These are phyloP conservation scores for Xylaria nigripes DNA, from an alignment of 495 filamentous ascomycete species.

Conservation along the genomic window DNA sequence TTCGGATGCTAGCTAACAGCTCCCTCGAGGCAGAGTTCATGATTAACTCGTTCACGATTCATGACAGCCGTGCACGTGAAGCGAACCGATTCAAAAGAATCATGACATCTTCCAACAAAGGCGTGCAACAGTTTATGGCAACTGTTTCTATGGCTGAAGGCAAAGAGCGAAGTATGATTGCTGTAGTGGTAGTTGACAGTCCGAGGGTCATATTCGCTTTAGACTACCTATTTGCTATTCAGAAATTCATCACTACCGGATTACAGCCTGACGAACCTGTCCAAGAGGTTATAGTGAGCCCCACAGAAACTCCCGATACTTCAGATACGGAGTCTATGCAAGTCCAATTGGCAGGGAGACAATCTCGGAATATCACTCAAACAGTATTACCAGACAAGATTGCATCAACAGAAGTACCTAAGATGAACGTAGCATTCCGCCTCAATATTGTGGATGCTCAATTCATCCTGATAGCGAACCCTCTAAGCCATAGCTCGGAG, in stretches of 20 bases:
- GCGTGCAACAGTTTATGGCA: slow-evolving; percentile 96
- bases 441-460: slow-evolving; percentile 94
- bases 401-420: slow-evolving; percentile 25
- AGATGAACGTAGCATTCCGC: slow-evolving; percentile 77
- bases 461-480: slow-evolving; percentile 91
- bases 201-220: slow-evolving; percentile 89
- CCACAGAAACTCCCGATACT: slow-evolving; percentile 51
- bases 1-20: slow-evolving; percentile 89
- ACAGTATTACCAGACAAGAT: slow-evolving; percentile 7
- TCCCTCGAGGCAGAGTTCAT: slow-evolving; percentile 89
- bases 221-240: slow-evolving; percentile 87
- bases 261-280: slow-evolving; percentile 52
- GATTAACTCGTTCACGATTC: slow-evolving; percentile 90
- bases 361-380: slow-evolving; percentile 18
- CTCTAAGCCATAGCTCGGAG: slow-evolving; percentile 78
- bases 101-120: slow-evolving; percentile 92
- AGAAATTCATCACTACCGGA: slow-evolving; percentile 66
- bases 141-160: slow-evolving; percentile 89
- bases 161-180: slow-evolving; percentile 72
- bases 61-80: slow-evolving; percentile 75
- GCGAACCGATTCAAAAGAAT: slow-evolving; percentile 96
- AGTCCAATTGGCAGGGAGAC: slow-evolving; percentile 25
- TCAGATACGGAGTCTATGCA: slow-evolving; percentile 49
- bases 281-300: slow-evolving; percentile 46
- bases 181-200: slow-evolving; percentile 90